Evolutionary conservation across 176 grass and related monocot genomes (phyloP), one percentile per base, ranked within the genome.

Genomic region (Avena eriantha): DNA sequence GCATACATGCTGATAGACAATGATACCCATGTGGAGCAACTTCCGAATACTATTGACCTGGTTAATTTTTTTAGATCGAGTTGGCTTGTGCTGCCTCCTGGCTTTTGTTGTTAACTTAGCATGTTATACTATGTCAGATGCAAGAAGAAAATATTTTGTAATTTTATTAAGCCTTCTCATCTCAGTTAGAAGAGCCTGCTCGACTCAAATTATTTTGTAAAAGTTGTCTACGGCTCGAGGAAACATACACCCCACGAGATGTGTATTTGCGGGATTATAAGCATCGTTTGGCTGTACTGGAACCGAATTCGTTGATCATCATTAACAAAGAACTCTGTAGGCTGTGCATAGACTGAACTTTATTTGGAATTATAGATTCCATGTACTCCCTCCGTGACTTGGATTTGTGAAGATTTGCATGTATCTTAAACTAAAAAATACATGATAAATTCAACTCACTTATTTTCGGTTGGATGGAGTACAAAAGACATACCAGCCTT

Each of bases 141-240:
- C 43, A 78, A 79, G 65, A 78, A 83, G 54, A 72, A 88, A 76
- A 41, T 15, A 46, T 53, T 69, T 72, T 72, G 69, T 45, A 76
- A 76, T 26, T 8, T 24, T 74, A 51, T 24, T 74, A 51, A 17
- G 48, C 47, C 8, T 75, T 54, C 57, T 34, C 77, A 80, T 8
- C 49, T 67, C 2, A 11, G 21, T 22, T 23, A 21, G 10, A 76
- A 54, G 35, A 49, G 7, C 39, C 39, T 41, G 39, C 36, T 23
- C 16, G 6, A 77, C 24, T 13, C 16, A 73, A 80, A 66, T 19
- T 15, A 21, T 74, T 76, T 68, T 35, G 4, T 50, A 23, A n/a
- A 79, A 71, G 53, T 39, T 80, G 17, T 61, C 26, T 8, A 58
- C 56, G 17, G 61, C n/a, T 15, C 19, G 4, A 70, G n/a, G 36